phyloP scores from a whole-genome alignment of 2,329 filamentous ascomycete species.

The Cercospora zeina region DNA sequence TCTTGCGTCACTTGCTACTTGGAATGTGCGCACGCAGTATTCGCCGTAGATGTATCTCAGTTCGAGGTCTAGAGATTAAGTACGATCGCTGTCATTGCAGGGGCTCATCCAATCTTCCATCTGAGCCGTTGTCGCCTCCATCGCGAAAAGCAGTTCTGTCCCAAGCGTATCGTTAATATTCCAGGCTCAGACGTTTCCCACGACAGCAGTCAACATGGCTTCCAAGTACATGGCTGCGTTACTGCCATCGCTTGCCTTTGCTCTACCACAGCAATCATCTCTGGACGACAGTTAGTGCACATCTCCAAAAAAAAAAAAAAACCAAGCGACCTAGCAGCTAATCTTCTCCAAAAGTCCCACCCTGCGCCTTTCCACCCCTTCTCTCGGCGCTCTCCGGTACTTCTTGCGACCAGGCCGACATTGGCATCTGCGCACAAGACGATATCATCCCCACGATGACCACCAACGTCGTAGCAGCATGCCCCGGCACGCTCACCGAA shows the following conservation, averaged over 20 bases:
- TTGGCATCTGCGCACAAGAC: constrained; percentile 24
- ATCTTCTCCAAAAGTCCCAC: constrained; percentile 16
- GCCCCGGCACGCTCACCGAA: constrained; percentile 15
- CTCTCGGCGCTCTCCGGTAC: constrained; percentile 20
- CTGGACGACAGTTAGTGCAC: constrained; percentile 6
- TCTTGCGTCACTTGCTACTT: constrained; percentile 5
- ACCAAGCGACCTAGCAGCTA: background rate
- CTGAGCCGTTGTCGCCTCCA: background rate
- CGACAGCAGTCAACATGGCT: constrained; percentile 6
- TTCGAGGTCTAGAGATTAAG: background rate
- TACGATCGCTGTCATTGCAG: background rate
- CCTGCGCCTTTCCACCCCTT: constrained; percentile 25
- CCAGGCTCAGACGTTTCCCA: background rate
- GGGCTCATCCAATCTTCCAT: too few species aligned
- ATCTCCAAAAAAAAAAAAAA: background rate
- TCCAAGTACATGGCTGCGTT: constrained; percentile 14
- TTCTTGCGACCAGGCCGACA: constrained; percentile 22
- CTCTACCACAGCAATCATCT: constrained; percentile 21
- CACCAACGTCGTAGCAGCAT: constrained; percentile 19
- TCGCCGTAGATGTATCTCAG: background rate
- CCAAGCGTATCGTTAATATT: background rate
- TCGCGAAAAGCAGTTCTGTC: background rate
- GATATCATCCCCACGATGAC: constrained; percentile 20
- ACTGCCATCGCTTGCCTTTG: constrained; percentile 16
- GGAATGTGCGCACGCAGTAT: constrained; percentile 7